A percentile compares a stretch with the other conserved stretches of the same genome.
Conservation (phyloP, 768 basidiomycete genomes). For the Albatrellus ellisii region DNA sequence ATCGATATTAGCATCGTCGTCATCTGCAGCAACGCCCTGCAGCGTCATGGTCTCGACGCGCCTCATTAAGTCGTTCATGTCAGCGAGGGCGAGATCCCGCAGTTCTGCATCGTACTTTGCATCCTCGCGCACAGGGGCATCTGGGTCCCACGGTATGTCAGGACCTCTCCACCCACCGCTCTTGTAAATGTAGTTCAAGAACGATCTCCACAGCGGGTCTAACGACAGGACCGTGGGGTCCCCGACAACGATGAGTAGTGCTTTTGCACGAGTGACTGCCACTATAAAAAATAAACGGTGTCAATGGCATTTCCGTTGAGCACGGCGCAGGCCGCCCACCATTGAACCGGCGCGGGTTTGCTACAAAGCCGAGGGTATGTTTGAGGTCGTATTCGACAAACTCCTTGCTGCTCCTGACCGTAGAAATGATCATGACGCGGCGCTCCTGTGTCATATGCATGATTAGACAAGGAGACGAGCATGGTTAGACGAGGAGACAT, state of each 20-base stretch:
- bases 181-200: conserved; percentile 42
- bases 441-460: conserved; percentile 20
- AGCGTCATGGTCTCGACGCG: conserved; percentile 24
- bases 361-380: conserved; percentile 19
- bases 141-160: conserved; percentile 37
- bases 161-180: conserved; percentile 44
- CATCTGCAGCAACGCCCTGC: neutral
- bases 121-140: conserved; percentile 22
- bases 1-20: conserved; percentile 2
- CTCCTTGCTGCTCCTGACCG: conserved; percentile 24
- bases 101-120: conserved; percentile 28
- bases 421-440: conserved; percentile 26
- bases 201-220: conserved; percentile 49
- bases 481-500: conserved; percentile 20
- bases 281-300: conserved; percentile 23
- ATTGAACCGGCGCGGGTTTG: conserved; percentile 20
- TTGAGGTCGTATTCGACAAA: conserved; percentile 16
- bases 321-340: conserved; percentile 10
- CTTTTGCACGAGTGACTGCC: conserved; percentile 48
- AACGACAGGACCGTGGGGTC: conserved; percentile 44
- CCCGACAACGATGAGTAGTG: conserved; percentile 46
- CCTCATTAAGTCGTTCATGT: conserved; percentile 31
- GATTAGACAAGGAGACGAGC: neutral
- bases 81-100: conserved; percentile 20
- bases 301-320: neutral